Evolutionary conservation across 805 yeast genomes (phyloP).

Genomic region (Candida insectorum): DNA sequence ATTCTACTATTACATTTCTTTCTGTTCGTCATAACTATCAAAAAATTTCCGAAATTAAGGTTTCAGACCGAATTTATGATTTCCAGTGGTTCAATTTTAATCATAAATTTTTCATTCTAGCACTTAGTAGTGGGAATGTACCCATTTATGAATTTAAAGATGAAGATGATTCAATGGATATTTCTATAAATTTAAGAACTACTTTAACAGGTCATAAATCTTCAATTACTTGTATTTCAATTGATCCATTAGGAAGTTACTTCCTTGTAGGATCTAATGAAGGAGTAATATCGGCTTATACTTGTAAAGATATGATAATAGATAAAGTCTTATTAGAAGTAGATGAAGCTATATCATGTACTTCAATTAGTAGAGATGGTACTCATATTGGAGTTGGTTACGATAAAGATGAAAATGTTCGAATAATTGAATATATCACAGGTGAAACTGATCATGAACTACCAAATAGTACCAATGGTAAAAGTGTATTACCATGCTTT

Average conservation of each 20-base stretch:
- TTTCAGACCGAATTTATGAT: slow-evolving; percentile 33
- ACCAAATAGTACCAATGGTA: slow-evolving; percentile 26
- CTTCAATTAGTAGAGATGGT: slow-evolving; percentile 46
- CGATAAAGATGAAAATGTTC: slow-evolving; percentile 39
- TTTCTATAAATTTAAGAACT: slow-evolving; percentile 9
- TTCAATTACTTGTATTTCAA: slow-evolving; percentile 41
- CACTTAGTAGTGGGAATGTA: slow-evolving; percentile 47
- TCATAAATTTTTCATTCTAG: slow-evolving; percentile 30
- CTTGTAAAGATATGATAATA: slow-evolving; percentile 33
- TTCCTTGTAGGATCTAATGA: slow-evolving; percentile 56
- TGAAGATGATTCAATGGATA: slow-evolving; percentile 1
- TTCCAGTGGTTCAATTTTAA: slow-evolving; percentile 46
- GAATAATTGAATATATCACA: slow-evolving; percentile 33
- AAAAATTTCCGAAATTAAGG: slow-evolving; percentile 18
- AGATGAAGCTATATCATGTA: slow-evolving; percentile 41
- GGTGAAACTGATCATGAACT: slow-evolving; percentile 27
- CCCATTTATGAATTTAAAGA: slow-evolving; percentile 18
- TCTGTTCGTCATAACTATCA: slow-evolving; percentile 28
- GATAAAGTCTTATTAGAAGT: slow-evolving; percentile 33
- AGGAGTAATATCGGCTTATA: slow-evolving; percentile 54
- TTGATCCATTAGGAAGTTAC: slow-evolving; percentile 52
- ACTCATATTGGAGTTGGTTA: slow-evolving; percentile 41
- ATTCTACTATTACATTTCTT: slow-evolving; percentile 33
- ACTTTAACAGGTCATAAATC: slow-evolving; percentile 46
- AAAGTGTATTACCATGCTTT: slow-evolving; percentile 22